Base-by-base conservation (phyloP, 202 grass and related monocot species). In the Setaria italica region DNA sequence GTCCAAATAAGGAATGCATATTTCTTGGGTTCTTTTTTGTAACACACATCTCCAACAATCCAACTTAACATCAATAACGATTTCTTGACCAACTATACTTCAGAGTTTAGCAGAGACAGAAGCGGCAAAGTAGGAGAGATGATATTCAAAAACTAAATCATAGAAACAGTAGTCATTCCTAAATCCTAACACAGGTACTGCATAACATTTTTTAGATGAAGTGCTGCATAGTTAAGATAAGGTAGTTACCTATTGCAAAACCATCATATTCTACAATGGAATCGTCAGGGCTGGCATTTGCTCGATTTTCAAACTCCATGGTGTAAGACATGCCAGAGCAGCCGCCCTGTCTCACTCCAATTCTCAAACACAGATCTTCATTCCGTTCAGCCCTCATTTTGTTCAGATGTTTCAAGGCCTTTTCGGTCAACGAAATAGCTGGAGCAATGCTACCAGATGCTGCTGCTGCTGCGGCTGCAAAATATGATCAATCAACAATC, bases 311-410 rank as follows among this genome's bases (percentile, higher is more conserved):
- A 84, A 99, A 86, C 77, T 96, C 93, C 97, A 99, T 96, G n/a
- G 93, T 99, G 77, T 99, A 99, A 65, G 97, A 99, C 97, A 99
- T 99, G 69, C 97, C 97, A 50, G 97, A 99, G 78, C 97, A 99
- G 70, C 97, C 97, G 59, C 97, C 97, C 72, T 99, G 97, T 82
- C 88, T 99, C 78, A 99, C 97, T 35, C 97, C 97, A 85, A 99
- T 99, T 91, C 97, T 94, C 57, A 99, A 72, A 67, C 91, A 99
- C 50, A 99, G 73, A 88, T 99, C 97, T 80, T 94, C 90, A 57
- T 92, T 91, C 49, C 73, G 81, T 72, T 96, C 93, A 43, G 70
- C 30, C 80, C 97, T 95, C 91, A 99, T 94, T 86, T 49, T 99
- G 25, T 83, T 91, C 49, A 99, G 87, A 96, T 99, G 93, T 62